Evolutionary conservation across 2,329 filamentous ascomycete genomes (phyloP).

Genomic region (Cladophialophora psammophila): DNA sequence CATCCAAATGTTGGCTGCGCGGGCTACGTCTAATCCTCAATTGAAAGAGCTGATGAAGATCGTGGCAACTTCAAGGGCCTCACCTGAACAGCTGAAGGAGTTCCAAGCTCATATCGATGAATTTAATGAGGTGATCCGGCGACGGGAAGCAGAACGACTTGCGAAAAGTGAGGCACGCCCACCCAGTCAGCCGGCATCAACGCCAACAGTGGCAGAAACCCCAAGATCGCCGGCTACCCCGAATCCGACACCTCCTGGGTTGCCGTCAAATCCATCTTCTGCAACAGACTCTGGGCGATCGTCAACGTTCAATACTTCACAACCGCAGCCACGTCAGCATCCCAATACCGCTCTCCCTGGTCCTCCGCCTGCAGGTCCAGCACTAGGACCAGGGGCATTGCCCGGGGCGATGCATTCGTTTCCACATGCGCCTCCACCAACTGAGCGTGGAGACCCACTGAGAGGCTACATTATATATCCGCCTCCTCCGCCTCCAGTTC

Average conservation of each 20-base stretch:
- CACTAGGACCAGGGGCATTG: conserved; percentile 22
- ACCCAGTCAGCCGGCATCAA: conserved; percentile 18
- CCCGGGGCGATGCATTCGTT: conserved; percentile 33
- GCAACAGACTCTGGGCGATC: conserved; percentile 8
- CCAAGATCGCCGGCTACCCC: conserved; percentile 9
- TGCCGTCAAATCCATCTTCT: conserved; percentile 22
- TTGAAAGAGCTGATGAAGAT: conserved; percentile 60
- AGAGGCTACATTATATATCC: conserved; percentile 31
- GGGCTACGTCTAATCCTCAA: conserved; percentile 57
- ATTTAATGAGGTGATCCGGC: conserved; percentile 58
- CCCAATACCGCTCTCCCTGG: conserved; percentile 38
- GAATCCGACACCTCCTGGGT: conserved; percentile 27
- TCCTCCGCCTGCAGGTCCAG: conserved; percentile 40
- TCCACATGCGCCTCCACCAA: conserved; percentile 36
- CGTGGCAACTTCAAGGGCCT: conserved; percentile 58
- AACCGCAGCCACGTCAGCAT: conserved; percentile 23
- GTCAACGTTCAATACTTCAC: conserved; percentile 18
- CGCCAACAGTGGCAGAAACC: neutral
- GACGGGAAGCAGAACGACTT: conserved; percentile 45
- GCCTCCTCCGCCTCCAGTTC: conserved; percentile 45
- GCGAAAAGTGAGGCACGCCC: conserved; percentile 30
- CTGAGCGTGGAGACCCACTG: conserved; percentile 28
- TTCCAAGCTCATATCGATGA: conserved; percentile 61
- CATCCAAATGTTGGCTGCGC: conserved; percentile 61
- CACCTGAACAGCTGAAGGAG: conserved; percentile 56